Conservation (phyloP, 495 filamentous ascomycete species). For the Friedmanniomyces endolithicus region DNA sequence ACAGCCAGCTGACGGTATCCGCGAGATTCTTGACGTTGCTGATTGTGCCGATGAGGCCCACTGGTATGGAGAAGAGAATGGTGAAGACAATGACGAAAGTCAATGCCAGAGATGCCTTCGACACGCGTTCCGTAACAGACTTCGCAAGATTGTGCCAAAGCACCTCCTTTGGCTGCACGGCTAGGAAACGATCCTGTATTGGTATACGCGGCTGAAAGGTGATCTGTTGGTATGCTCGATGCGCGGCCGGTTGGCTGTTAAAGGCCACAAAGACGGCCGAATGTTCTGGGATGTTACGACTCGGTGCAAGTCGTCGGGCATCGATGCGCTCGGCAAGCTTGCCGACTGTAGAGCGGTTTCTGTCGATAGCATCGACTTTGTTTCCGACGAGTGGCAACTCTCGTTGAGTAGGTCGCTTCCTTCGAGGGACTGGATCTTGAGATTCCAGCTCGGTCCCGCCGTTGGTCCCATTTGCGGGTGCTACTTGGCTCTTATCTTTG, state of each 20-base stretch:
- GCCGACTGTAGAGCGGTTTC: conserved; percentile 16
- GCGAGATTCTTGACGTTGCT: conserved; percentile 29
- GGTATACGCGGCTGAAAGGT: conserved; percentile 16
- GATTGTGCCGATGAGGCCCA: conserved; percentile 25
- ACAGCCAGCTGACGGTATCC: conserved; percentile 24
- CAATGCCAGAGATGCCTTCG: conserved; percentile 21
- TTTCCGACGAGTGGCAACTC: conserved; percentile 20
- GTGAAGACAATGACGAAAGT: conserved; percentile 25
- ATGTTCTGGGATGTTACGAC: conserved; percentile 10
- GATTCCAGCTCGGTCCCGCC: conserved; percentile 3
- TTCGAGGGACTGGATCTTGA: conserved; percentile 4
- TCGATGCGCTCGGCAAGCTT: conserved; percentile 19
- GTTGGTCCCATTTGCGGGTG: conserved; percentile 15
- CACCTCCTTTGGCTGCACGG: conserved; percentile 25
- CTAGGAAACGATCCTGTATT: conserved; percentile 23
- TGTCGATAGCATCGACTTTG: conserved; percentile 27
- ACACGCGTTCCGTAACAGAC: conserved; percentile 18
- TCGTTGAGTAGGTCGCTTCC: conserved; percentile 22
- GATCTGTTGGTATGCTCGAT: conserved; percentile 26
- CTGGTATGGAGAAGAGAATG: conserved; percentile 31
- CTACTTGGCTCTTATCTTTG: background rate
- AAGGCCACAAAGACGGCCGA: conserved; percentile 29
- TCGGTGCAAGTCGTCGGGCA: conserved; percentile 6
- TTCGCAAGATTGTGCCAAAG: conserved; percentile 29
- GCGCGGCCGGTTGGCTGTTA: conserved; percentile 25